Conservation (phyloP, 805 yeast species). For the Cyberlindnera bimundalis region DNA sequence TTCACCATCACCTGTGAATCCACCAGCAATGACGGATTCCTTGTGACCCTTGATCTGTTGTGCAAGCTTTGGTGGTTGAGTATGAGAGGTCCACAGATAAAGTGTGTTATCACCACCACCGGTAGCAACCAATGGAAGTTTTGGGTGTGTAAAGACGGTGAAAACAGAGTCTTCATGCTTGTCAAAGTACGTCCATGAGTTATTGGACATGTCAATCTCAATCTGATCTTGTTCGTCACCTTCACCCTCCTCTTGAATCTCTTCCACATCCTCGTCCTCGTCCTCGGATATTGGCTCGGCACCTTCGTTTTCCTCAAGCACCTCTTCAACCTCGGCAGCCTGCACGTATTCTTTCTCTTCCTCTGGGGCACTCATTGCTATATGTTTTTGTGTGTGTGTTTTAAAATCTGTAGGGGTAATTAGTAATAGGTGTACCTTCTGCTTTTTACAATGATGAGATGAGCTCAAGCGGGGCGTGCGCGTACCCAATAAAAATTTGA, state of each 20-base stretch:
- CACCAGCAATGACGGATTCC: constrained; percentile 84
- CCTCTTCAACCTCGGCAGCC: constrained; percentile 43
- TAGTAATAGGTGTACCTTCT: neutral
- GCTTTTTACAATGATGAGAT: too few relatives aligned
- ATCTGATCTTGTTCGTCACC: constrained; percentile 40
- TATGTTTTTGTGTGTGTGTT: neutral
- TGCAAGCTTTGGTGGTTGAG: constrained; percentile 77
- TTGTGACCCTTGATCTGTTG: constrained; percentile 76
- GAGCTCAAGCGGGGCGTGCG: too few relatives aligned
- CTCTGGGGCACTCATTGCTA: constrained; percentile 15
- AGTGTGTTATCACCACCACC: constrained; percentile 96
- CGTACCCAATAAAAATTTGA: too few relatives aligned
- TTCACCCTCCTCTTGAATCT: constrained; percentile 27
- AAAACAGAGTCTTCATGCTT: constrained; percentile 85
- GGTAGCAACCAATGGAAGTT: constrained; percentile 77
- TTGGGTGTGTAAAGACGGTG: constrained; percentile 79
- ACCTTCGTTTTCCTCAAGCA: constrained; percentile 27
- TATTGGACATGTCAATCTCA: constrained; percentile 85
- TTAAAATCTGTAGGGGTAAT: neutral
- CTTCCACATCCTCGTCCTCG: constrained; percentile 28
- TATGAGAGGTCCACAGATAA: constrained; percentile 88
- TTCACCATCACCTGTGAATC: constrained; percentile 79
- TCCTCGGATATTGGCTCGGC: constrained; percentile 5
- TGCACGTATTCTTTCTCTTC: constrained; percentile 36
- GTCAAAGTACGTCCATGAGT: constrained; percentile 87